Evolutionary conservation across 306 rosid species (phyloP), one percentile per base, ranked within the genome.

Genomic region (Calophaca sinica): DNA sequence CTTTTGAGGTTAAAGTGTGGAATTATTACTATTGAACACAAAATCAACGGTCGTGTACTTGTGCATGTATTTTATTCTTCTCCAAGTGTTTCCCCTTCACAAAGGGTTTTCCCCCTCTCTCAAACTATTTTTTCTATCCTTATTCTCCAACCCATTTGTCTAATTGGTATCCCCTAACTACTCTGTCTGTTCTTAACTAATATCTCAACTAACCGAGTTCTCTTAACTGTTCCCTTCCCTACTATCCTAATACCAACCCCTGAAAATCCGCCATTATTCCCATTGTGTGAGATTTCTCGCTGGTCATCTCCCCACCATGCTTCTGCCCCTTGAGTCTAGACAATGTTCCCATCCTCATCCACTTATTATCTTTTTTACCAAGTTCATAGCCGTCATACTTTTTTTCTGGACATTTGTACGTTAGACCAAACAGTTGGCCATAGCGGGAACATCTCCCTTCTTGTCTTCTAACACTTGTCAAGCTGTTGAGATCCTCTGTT

Each of bases 261-360:
- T 39, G 50, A 62, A 14, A 62, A 15, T 14, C 32, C 32, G 41
- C 10, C 49, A 35, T 62, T 46, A 1, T 28, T 38, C 42, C 42
- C 41, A 36, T 38, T 38, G 42, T 38, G 4, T 62, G 49, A 26
- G 11, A 46, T 13, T 39, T 14, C 12, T 1, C 1, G 2, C 7
- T 9, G 49, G n/a, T 62, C 50, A 62, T 38, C 68, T 14, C 68
- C 32, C 12, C 12, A n/a, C 28, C 49, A 62, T 62, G 68, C 49
- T 14, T 38, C 50, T 38, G 10, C 32, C 48, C 46, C 68, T 39
- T 9, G 35, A 7, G 29, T 38, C 48, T 62, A 13, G 31, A 61
- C 13, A 60, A 20, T 20, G 26, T 59, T 59, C 5, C 42, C 20
- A 32, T 31, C 39, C 14, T 31, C 39, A 31, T 31, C 20, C 42